Evolutionary conservation across 2,329 filamentous ascomycete species (phyloP).

Genomic region (Drechslerella coelobrocha): DNA sequence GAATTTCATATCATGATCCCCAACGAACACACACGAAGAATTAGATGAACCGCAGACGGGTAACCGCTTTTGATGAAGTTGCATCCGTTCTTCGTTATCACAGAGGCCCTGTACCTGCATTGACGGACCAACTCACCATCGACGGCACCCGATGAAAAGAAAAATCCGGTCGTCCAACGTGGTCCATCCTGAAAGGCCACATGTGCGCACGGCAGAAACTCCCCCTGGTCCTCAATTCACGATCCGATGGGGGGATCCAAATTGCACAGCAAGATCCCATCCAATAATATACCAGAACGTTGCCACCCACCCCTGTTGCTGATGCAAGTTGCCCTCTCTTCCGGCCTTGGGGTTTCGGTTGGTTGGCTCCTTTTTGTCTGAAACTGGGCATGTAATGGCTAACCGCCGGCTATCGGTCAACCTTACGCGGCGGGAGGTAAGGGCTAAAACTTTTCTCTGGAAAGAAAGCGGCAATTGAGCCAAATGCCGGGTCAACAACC

Average conservation of each 20-base stretch:
- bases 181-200: conserved; percentile 42
- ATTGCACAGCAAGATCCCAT: not conserved
- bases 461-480: too few relatives aligned
- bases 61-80: conserved; percentile 3
- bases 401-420: not conserved
- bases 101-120: conserved; percentile 27
- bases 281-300: conserved; percentile 43
- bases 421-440: not conserved
- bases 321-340: conserved; percentile 32
- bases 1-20: not conserved
- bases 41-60: conserved; percentile 4
- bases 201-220: conserved; percentile 4
- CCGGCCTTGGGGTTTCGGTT: conserved; percentile 14
- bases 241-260: not conserved
- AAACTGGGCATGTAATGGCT: conserved; percentile 8
- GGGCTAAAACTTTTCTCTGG: too few relatives aligned
- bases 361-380: not conserved
- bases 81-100: too few relatives aligned
- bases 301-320: conserved; percentile 27
- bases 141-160: not conserved
- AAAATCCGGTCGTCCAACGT: conserved; percentile 32
- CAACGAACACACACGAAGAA: not conserved
- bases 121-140: conserved; percentile 45
- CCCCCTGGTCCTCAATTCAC: not conserved
- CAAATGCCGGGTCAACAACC: too few relatives aligned